Base-by-base conservation (phyloP, 1,284 basidiomycete genomes). In the Pisolithus thermaeus region DNA sequence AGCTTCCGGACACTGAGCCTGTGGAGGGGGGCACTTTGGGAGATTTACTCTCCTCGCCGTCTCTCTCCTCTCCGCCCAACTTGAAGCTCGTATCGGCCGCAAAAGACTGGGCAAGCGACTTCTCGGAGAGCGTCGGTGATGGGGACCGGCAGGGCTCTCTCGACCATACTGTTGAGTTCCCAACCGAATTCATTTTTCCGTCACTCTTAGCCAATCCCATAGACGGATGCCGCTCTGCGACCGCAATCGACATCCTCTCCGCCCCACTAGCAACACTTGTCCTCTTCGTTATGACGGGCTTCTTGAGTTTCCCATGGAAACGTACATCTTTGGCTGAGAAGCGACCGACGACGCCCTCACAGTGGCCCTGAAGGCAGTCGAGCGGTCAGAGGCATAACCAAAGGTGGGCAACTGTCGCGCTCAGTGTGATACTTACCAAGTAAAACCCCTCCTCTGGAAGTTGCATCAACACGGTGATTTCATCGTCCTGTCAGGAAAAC, bases 291-390 rank as follows among this genome's bases (percentile, higher is more conserved):
- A 86, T 83, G 56, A 93, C 74, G 0, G 89, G 87, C 55, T 83
- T 84, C 72, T 93, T 93, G 58, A 93, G 78, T 56, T 83, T 87
- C 3, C 79, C 77, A 58, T 83, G 82, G 60, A 94, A 90, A 18
- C 72, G 75, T 11, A 96, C 90, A 56, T 87, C 74, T 12, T 70
- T 62, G 3, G 79, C 82, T 32, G 78, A 73, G 65, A 96, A 94
- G 40, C 84, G 80, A 14, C 93, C 93, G 2, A 96, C 86, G 44
- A 96, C 90, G 47, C 90, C 92, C 71, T 97, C 93, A 65, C 94
- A 97, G 60, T 87, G 87, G 0, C 90, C 90, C 78, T 89, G 32
- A 38, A 18, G 3, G 23, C 22, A 20, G 22, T 20, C 20, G 8
- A 32, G 46, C 22, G 9, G 30, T 32, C n/a, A 22, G 18, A 18